Base-by-base conservation (phyloP, 805 yeast genomes). In the Kazachstania psychrophila region DNA sequence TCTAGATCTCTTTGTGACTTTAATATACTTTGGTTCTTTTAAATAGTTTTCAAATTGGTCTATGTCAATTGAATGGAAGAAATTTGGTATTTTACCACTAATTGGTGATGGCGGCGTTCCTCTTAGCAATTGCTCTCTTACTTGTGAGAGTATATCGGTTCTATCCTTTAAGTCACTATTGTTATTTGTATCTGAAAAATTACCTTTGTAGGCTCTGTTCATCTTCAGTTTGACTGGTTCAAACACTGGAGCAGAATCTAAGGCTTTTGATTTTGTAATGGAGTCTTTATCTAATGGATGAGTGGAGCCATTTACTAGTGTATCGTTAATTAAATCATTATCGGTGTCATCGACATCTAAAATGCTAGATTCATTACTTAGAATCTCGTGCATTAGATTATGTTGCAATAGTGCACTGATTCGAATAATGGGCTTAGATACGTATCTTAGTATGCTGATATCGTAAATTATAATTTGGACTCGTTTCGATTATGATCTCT, bases 11-110 rank as follows among this genome's bases (percentile, higher is more conserved):
- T 68, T 68, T 42, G 66, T 64, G 7, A 69, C 58, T 48, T 69
- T 72, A 25, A 76, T 62, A 52, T 77, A 72, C 37, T 66, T 70
- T n/a, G 85, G 81, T 26, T 70, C 64, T 24, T 61, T 59, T 19
- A 75, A 54, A 23, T 72, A 65, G 36, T 66, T 54, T 13, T 64
- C 58, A 42, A 62, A 54, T 35, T 65, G 68, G 5, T 61, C 64
- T 13, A 64, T 64, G 40, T 53, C 58, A 6, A 57, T 49, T 2
- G 54, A 47, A 16, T 54, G 56, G 19, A 56, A 44, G n/a, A 36
- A 13, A 12, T 22, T 28, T 15, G 34, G 34, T 7, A 15, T 13
- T 5, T 15, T 26, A 6, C 23, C 16, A 16, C 20, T 7, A 14
- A 18, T 16, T 9, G 36, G 15, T 13, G 14, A n/a, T 2, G 36